Evolutionary conservation across 1,284 basidiomycete genomes (phyloP).

Genomic region (Cryptococcus floricola): DNA sequence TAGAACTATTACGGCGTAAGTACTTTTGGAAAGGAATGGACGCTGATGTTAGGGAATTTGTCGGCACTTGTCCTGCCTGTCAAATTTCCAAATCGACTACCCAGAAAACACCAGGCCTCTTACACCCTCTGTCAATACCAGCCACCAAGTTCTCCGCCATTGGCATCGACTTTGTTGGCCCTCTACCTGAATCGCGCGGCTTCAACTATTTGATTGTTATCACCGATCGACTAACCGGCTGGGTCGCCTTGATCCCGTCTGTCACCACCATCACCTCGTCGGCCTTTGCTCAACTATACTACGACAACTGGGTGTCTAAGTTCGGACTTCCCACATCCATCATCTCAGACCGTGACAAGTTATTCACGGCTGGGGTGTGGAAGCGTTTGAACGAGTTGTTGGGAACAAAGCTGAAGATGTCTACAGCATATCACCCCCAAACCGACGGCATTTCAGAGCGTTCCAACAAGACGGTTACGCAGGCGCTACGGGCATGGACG

Average conservation of each 20-base stretch:
- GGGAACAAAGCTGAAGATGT: too few species aligned
- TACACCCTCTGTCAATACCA: background rate
- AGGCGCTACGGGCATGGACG: too few species aligned
- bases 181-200: background rate
- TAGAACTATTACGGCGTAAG: background rate
- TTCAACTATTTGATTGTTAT: background rate
- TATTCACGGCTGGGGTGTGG: background rate
- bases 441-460: too few species aligned
- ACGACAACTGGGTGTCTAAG: background rate
- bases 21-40: background rate
- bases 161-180: background rate
- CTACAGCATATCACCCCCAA: too few species aligned
- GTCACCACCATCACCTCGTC: background rate
- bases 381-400: too few species aligned
- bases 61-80: background rate
- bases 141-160: background rate
- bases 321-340: background rate
- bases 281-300: background rate
- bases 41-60: background rate
- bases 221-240: conserved; percentile 1
- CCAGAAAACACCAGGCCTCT: background rate
- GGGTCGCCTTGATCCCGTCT: background rate
- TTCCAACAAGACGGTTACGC: too few species aligned
- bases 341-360: background rate
- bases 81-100: background rate